A percentile compares a stretch with the other conserved stretches of the same genome.
These are phyloP conservation scores for Mycosphaerella sp. DNA, from an alignment of 2,329 filamentous ascomycete genomes.

Conservation along the genomic window DNA sequence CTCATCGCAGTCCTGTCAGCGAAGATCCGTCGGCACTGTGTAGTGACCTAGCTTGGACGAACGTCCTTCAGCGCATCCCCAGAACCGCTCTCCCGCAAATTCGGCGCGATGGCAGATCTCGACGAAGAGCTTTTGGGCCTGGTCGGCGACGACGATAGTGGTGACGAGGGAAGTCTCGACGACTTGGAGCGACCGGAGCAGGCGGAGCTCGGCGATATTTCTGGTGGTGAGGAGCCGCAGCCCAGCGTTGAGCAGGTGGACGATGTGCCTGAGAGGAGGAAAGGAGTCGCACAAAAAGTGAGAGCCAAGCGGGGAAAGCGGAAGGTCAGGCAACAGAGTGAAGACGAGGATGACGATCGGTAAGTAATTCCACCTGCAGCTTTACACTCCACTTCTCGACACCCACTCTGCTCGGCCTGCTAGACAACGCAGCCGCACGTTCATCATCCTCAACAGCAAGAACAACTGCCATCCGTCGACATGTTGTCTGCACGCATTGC, in stretches of 20 bases:
- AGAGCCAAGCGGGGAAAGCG: slow-evolving; percentile 36
- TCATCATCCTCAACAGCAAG: not conserved
- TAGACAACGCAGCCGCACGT: not conserved
- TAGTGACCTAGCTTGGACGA: too few species aligned
- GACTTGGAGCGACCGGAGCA: slow-evolving; percentile 45
- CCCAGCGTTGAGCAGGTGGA: slow-evolving; percentile 35
- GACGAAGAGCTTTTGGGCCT: slow-evolving; percentile 92
- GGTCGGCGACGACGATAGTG: slow-evolving; percentile 63
- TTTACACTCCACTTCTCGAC: not conserved
- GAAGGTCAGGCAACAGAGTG: slow-evolving; percentile 51
- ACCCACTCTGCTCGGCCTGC: not conserved
- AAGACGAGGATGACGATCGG: slow-evolving; percentile 68
- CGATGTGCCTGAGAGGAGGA: slow-evolving; percentile 32
- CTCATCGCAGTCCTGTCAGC: not conserved
- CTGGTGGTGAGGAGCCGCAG: slow-evolving; percentile 47
- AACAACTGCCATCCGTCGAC: not conserved
- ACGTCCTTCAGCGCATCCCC: not conserved
- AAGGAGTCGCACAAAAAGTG: slow-evolving; percentile 45
- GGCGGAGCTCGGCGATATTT: slow-evolving; percentile 44
- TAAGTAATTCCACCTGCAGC: slow-evolving; percentile 46
- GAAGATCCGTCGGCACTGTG: not conserved
- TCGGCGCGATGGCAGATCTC: slow-evolving; percentile 48
- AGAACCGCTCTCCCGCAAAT: not conserved
- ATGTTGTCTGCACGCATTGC: not conserved
- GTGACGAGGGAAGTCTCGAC: slow-evolving; percentile 41